Evolutionary conservation across 2,329 filamentous ascomycete species (phyloP), one percentile per base, ranked within the genome.

Genomic region (Scleromitrula shiraiana): DNA sequence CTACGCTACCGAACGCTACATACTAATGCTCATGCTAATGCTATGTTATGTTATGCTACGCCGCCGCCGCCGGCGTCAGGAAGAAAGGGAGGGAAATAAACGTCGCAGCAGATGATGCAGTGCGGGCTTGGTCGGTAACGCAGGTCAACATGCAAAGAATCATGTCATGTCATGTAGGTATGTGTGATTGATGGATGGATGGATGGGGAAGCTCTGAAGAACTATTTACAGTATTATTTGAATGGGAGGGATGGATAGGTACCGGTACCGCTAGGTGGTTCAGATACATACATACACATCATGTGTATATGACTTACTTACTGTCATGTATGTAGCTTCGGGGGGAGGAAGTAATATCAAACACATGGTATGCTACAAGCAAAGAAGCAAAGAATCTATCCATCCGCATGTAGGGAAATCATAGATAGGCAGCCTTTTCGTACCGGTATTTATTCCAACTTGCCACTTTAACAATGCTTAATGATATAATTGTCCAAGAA

Each of bases 11-110:
- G n/a, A n/a, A n/a, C n/a, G n/a, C n/a, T n/a, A n/a, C n/a, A n/a
- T n/a, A n/a, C n/a, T n/a, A n/a, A n/a, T n/a, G n/a, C n/a, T n/a
- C n/a, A n/a, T n/a, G n/a, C n/a, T n/a, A n/a, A n/a, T n/a, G n/a
- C n/a, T n/a, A 33, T 20, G n/a, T n/a, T n/a, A n/a, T n/a, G n/a
- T n/a, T n/a, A n/a, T n/a, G 26, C 36, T 26, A 46, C 43, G 43
- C 36, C 32, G 17, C 37, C 37, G 42, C 33, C 43, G 43, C 36
- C 15, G 36, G 17, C 43, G n/a, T n/a, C n/a, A n/a, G n/a, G n/a
- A n/a, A n/a, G n/a, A n/a, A n/a, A n/a, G n/a, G n/a, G n/a, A 46
- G 43, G 43, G 40, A 26, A 29, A 22, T 32, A 46, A 46, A 46
- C 43, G 43, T 46, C 26, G 43, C 26, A 46, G 43, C 43, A 46